Base-by-base conservation (phyloP, 2,329 filamentous ascomycete species). In the Pseudogymnoascus verrucosus region DNA sequence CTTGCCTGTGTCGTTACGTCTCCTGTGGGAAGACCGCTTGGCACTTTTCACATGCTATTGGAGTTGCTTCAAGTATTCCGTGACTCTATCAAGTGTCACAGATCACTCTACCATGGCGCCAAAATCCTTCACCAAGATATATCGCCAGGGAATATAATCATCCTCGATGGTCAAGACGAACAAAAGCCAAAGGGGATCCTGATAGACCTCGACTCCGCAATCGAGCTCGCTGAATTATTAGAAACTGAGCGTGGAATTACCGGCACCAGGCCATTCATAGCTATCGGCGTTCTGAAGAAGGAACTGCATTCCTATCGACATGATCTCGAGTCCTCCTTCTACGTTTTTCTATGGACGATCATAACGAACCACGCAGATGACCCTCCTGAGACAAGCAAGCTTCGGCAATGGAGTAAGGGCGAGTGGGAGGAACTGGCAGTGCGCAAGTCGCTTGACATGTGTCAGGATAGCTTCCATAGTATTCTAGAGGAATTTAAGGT, bases 291-390 rank as follows among this genome's bases (percentile, higher is more conserved):
- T 54, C 64, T 71, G 4, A 65, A 66, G 47, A 62, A 63, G 11
- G 61, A 67, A 61, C 6, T 16, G 1, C 68, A 69, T 64, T 70
- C 66, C 19, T 70, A 71, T 64, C 68, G 69, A 0, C 68, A 71
- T 57, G 70, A 69, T 42, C 64, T 71, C 10, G 69, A 69, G 63
- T 71, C 69, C 1, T 71, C 69, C 34, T 62, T 71, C 59, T 70
- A 69, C 51, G 68, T 69, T 51, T 68, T 69, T 39, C 65, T 71
- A 0, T 71, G 69, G 69, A 63, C 61, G 16, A 64, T 70, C 57
- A 70, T 71, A 66, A 67, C 68, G 6, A 68, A 67, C 40, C 63
- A 64, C 12, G 57, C 51, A 8, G 67, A 68, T 2, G 62, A 54
- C 4, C 63, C 61, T n/a, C 67, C 64, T n/a, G 65, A 64, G 39